A percentile compares a stretch with the other conserved stretches of the same genome.
Conservation (phyloP, 768 basidiomycete genomes). For the Amanita muscaria region DNA sequence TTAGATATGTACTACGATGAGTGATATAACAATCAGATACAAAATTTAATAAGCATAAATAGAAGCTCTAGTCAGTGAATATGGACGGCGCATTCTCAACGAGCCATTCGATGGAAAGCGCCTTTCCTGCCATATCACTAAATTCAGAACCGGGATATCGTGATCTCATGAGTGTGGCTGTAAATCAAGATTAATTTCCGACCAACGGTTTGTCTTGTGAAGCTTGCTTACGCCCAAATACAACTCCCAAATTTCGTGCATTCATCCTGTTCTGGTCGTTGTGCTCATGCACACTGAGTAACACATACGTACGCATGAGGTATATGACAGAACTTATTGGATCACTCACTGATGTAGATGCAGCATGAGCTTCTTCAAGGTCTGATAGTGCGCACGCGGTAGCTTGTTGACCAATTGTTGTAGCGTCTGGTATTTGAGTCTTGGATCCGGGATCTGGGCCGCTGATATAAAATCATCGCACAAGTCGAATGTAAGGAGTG, state of each 20-base stretch:
- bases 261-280: slow-evolving; percentile 85
- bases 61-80: slow-evolving; percentile 23
- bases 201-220: neutral
- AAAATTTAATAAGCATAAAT: slow-evolving; percentile 6
- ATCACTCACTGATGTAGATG: slow-evolving; percentile 73
- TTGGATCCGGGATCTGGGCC: slow-evolving; percentile 56
- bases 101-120: slow-evolving; percentile 88
- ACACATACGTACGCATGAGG: slow-evolving; percentile 3
- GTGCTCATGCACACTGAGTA: slow-evolving; percentile 47
- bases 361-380: slow-evolving; percentile 71
- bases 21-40: slow-evolving; percentile 2
- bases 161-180: slow-evolving; percentile 93
- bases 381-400: slow-evolving; percentile 83
- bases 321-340: neutral
- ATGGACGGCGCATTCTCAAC: slow-evolving; percentile 75
- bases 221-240: slow-evolving; percentile 85
- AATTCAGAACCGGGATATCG: slow-evolving; percentile 83
- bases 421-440: slow-evolving; percentile 50
- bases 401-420: slow-evolving; percentile 65
- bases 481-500: slow-evolving; percentile 82
- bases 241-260: slow-evolving; percentile 90
- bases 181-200: slow-evolving; percentile 9
- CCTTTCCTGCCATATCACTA: slow-evolving; percentile 96
- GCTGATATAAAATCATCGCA: slow-evolving; percentile 87
- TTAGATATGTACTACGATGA: neutral